Evolutionary conservation across 106 monocot species (phyloP).

Genomic region (Dendrobium huoshanense): DNA sequence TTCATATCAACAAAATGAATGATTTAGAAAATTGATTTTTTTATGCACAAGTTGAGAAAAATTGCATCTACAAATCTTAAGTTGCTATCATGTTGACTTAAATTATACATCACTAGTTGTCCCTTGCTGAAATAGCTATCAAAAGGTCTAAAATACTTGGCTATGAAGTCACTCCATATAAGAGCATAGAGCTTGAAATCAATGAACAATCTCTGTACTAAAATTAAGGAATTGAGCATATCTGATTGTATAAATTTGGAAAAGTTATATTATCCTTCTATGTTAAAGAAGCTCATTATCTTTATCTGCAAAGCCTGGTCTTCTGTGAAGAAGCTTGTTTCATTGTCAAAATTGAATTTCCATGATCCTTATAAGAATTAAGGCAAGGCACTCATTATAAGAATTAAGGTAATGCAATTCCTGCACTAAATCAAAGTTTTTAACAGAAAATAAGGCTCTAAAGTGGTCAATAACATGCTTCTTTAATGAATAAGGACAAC

Average conservation of each 20-base stretch:
- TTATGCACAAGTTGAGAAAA: neutral
- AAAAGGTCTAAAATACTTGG: conserved; percentile 2
- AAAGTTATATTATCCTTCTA: neutral
- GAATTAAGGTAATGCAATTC: no score
- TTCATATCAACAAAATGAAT: neutral
- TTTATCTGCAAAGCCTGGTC: neutral
- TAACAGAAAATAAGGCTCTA: no score
- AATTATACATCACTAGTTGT: neutral
- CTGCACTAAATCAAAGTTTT: no score
- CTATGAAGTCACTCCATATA: conserved; percentile 7
- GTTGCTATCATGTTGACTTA: neutral
- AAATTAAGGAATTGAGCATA: neutral
- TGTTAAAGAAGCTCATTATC: neutral
- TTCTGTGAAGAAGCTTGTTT: neutral
- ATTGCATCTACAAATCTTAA: no score
- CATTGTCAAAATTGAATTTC: neutral
- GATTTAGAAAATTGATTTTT: conserved; percentile 27
- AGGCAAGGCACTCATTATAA: no score
- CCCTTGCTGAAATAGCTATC: conserved; percentile 15
- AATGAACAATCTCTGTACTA: neutral
- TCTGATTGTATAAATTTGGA: no score
- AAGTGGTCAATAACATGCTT: no score
- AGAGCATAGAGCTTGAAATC: neutral
- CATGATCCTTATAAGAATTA: no score
- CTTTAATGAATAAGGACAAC: no score